Evolutionary conservation across 1,284 basidiomycete species (phyloP).

Genomic region (Trichosporon ovoides): DNA sequence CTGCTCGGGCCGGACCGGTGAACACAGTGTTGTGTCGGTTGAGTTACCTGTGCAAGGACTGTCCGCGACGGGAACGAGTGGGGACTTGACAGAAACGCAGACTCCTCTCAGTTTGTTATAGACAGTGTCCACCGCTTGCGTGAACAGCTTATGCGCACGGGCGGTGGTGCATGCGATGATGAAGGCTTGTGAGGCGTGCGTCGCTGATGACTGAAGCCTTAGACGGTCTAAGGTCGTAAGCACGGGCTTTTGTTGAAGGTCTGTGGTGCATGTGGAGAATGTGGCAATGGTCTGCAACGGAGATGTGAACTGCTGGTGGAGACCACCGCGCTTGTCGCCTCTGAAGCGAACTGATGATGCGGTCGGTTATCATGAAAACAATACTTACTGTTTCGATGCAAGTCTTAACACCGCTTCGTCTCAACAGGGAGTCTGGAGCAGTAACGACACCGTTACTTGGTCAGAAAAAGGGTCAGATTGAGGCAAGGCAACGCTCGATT

Average conservation of each 20-base stretch:
- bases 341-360: not conserved
- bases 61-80: not conserved
- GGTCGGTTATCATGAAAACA: too few species aligned
- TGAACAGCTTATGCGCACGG: not conserved
- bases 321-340: slow-evolving; percentile 2
- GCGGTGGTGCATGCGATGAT: not conserved
- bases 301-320: not conserved
- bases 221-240: too few species aligned
- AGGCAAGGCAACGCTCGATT: not conserved
- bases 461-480: not conserved
- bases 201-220: not conserved
- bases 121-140: not conserved
- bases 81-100: too few species aligned
- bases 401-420: too few species aligned
- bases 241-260: not conserved
- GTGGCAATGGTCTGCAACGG: not conserved
- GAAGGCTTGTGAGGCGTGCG: not conserved
- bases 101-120: too few species aligned
- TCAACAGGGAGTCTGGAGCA: too few species aligned
- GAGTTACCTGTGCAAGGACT: not conserved
- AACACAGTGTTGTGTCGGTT: too few species aligned
- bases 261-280: not conserved
- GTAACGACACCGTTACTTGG: not conserved
- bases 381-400: too few species aligned
- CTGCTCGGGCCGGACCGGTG: too few species aligned